Evolutionary conservation across 2,329 filamentous ascomycete species (phyloP).

Genomic region (Verticillium dahliae): DNA sequence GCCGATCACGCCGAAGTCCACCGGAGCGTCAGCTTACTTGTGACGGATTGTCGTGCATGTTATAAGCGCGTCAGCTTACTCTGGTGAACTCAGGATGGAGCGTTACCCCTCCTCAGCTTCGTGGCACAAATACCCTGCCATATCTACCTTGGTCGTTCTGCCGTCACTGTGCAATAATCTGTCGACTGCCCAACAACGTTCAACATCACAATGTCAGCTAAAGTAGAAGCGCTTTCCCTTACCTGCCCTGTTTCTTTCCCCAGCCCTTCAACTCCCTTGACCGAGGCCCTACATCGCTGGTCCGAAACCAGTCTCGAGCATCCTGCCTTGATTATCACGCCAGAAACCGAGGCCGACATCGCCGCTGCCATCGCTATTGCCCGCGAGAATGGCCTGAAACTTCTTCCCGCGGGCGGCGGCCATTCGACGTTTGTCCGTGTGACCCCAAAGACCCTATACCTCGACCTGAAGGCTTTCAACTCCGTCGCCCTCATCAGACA

Average conservation of each 20-base stretch:
- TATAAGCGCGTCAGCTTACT: neutral
- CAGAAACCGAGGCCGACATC: constrained; percentile 21
- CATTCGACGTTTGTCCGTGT: constrained; percentile 24
- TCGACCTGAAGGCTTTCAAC: constrained; percentile 25
- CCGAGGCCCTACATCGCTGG: constrained; percentile 19
- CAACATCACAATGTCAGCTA: neutral
- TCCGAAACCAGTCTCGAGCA: constrained; percentile 17
- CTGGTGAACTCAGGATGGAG: neutral
- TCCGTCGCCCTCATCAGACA: constrained; percentile 19
- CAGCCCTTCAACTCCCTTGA: neutral
- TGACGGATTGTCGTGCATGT: neutral
- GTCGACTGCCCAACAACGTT: too few species aligned
- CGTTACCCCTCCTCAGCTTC: neutral
- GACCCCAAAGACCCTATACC: constrained; percentile 18
- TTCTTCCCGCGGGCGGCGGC: constrained; percentile 21
- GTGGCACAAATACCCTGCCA: neutral
- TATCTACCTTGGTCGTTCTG: neutral
- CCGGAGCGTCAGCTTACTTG: neutral
- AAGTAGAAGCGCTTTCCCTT: neutral
- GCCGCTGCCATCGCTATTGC: constrained; percentile 18
- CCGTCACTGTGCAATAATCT: neutral
- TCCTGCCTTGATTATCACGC: constrained; percentile 20
- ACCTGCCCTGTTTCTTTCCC: neutral
- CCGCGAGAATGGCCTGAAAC: constrained; percentile 16
- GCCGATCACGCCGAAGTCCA: neutral